Evolutionary conservation across 2,329 filamentous ascomycete species (phyloP).

Genomic region (Ascosphaera acerosa): DNA sequence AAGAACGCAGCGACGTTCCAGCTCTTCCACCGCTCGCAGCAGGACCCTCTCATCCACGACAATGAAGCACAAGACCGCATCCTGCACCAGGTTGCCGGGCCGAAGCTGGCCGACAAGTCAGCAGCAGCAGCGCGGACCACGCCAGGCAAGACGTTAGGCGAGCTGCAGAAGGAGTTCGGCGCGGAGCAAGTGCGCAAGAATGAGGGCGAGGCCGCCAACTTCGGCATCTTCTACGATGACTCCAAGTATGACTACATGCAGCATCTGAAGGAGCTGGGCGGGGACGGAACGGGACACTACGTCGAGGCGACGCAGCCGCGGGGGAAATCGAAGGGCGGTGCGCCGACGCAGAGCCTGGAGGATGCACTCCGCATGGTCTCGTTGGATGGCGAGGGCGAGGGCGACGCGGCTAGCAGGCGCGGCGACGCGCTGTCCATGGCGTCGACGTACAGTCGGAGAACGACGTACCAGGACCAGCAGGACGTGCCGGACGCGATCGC

Average conservation of each 20-base stretch:
- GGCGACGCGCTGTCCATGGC: constrained; percentile 18
- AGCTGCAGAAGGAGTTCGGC: constrained; percentile 53
- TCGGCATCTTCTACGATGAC: constrained; percentile 89
- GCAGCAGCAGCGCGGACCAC: constrained; percentile 10
- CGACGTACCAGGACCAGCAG: constrained; percentile 80
- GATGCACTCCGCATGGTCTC: constrained; percentile 45
- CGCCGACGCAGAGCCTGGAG: constrained; percentile 51
- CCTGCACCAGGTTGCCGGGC: constrained; percentile 39
- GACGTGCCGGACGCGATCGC: constrained; percentile 74
- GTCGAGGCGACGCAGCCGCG: constrained; percentile 33
- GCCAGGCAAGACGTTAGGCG: constrained; percentile 28
- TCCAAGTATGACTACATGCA: constrained; percentile 98
- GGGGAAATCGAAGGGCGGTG: constrained; percentile 43
- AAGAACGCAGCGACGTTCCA: constrained; percentile 7
- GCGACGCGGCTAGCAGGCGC: constrained; percentile 3
- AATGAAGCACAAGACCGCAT: constrained; percentile 71
- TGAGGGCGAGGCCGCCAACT: constrained; percentile 83
- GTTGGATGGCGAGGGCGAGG: constrained; percentile 19
- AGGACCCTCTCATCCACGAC: constrained; percentile 94
- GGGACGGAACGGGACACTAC: constrained; percentile 48
- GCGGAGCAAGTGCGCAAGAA: constrained; percentile 47
- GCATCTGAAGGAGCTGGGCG: constrained; percentile 77
- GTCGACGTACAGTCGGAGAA: constrained; percentile 49
- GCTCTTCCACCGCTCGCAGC: constrained; percentile 43
- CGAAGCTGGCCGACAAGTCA: constrained; percentile 7